A percentile compares a stretch with the other conserved stretches of the same genome.
Evolutionary conservation across 768 basidiomycete genomes (phyloP).

Genomic region (Dioszegia crocea): DNA sequence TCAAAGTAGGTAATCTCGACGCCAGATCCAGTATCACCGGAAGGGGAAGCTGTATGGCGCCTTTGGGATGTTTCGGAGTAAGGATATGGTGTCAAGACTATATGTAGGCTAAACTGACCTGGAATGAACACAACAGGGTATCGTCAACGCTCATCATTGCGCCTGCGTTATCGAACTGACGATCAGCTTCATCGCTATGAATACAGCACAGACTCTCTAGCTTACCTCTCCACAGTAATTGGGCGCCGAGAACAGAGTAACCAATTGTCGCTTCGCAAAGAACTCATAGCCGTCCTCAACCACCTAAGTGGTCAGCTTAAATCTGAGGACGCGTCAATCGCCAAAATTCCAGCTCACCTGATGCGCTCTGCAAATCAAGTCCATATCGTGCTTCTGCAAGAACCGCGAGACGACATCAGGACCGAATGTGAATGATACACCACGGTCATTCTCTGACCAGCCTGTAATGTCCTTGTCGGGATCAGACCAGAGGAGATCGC

Average conservation of each 20-base stretch:
- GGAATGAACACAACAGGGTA: slow-evolving; percentile 95
- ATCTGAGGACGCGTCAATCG: too few relatives aligned
- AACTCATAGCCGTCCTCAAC: slow-evolving; percentile 99
- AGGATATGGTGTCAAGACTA: too few relatives aligned
- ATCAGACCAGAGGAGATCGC: slow-evolving; percentile 97
- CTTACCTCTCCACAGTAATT: slow-evolving; percentile 52
- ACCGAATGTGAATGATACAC: slow-evolving; percentile 97
- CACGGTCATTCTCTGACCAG: slow-evolving; percentile 99
- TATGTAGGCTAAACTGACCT: too few relatives aligned
- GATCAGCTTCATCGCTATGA: background rate
- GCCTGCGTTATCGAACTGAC: slow-evolving; percentile 95
- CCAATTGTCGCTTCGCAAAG: slow-evolving; percentile 94
- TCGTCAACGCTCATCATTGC: slow-evolving; percentile 99
- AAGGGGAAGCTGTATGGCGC: too few relatives aligned
- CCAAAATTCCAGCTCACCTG: slow-evolving; percentile 60
- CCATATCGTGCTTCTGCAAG: slow-evolving; percentile 99
- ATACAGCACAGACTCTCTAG: background rate
- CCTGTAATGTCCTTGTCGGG: slow-evolving; percentile 99
- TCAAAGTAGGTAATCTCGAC: too few relatives aligned
- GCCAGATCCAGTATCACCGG: too few relatives aligned
- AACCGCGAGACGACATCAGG: slow-evolving; percentile 97
- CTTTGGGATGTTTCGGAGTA: too few relatives aligned
- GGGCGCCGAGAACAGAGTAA: slow-evolving; percentile 94
- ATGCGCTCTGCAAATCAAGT: slow-evolving; percentile 95
- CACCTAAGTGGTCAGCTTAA: slow-evolving; percentile 57